Evolutionary conservation across 805 yeast genomes (phyloP).

Genomic region (Suhomyces kilbournensis): DNA sequence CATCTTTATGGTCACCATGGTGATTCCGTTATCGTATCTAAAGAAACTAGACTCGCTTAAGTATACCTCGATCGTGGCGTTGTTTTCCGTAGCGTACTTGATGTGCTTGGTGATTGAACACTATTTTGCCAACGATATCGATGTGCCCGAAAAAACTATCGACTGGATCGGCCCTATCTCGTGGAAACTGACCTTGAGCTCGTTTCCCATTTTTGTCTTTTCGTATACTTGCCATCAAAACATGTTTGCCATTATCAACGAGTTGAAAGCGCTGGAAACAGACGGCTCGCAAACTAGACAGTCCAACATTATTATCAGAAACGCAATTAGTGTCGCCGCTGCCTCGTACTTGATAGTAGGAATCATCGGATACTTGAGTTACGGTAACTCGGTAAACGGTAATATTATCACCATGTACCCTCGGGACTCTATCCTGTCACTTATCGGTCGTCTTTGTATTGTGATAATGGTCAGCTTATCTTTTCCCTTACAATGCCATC

Average conservation of each 20-base stretch:
- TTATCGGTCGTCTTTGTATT: constrained; percentile 57
- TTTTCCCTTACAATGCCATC: constrained; percentile 78
- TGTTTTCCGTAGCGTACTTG: constrained; percentile 63
- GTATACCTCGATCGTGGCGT: constrained; percentile 68
- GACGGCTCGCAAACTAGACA: constrained; percentile 42
- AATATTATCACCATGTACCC: constrained; percentile 71
- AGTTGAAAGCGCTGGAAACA: constrained; percentile 42
- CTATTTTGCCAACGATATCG: constrained; percentile 31
- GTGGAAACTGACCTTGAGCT: constrained; percentile 44
- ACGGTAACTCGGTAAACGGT: constrained; percentile 63
- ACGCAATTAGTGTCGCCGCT: constrained; percentile 56
- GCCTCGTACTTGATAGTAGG: constrained; percentile 63
- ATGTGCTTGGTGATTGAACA: constrained; percentile 53
- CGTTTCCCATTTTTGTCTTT: constrained; percentile 72
- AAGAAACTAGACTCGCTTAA: constrained; percentile 65
- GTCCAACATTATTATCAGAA: constrained; percentile 48
- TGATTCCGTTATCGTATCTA: constrained; percentile 62
- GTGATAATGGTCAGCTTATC: constrained; percentile 74
- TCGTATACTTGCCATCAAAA: constrained; percentile 84
- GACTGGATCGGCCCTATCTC: constrained; percentile 41
- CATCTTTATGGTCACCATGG: constrained; percentile 46
- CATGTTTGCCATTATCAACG: constrained; percentile 73
- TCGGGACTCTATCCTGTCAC: constrained; percentile 44
- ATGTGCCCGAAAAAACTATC: constrained; percentile 14
- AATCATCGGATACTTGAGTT: constrained; percentile 65